These are phyloP conservation scores for Linum tenue DNA, from an alignment of 345 rosid genomes.

Conservation along the genomic window DNA sequence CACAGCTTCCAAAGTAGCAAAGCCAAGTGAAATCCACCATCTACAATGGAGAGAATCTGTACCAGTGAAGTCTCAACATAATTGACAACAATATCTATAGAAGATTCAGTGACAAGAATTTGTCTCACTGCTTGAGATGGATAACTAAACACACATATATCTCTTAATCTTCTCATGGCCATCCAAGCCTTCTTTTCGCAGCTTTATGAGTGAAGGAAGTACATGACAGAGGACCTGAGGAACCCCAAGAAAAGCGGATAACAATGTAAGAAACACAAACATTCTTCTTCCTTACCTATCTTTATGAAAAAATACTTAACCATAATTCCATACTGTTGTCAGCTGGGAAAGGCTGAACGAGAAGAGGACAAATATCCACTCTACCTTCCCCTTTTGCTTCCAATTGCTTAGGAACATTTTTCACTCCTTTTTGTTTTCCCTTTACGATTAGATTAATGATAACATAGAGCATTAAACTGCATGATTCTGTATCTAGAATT, in stretches of 20 bases:
- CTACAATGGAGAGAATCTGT: constrained; percentile 32
- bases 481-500: neutral
- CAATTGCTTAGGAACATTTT: neutral
- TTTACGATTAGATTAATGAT: neutral
- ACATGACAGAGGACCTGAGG: constrained; percentile 77
- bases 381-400: neutral
- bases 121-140: constrained; percentile 60
- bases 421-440: neutral
- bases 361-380: neutral
- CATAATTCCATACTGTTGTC: neutral
- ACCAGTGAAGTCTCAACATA: constrained; percentile 3
- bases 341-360: neutral
- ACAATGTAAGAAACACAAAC: neutral
- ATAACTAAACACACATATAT: constrained; percentile 90
- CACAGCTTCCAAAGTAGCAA: constrained; percentile 77
- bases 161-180: constrained; percentile 96
- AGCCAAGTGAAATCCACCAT: constrained; percentile 93
- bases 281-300: neutral
- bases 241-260: constrained; percentile 1
- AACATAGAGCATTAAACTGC: neutral
- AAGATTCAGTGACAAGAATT: constrained; percentile 32
- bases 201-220: constrained; percentile 83
- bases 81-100: constrained; percentile 8
- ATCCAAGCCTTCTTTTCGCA: constrained; percentile 95
- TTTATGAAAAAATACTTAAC: neutral